Evolutionary conservation across 108 stramenopile genomes (phyloP).

Genomic region (Cylindrotheca closterium): DNA sequence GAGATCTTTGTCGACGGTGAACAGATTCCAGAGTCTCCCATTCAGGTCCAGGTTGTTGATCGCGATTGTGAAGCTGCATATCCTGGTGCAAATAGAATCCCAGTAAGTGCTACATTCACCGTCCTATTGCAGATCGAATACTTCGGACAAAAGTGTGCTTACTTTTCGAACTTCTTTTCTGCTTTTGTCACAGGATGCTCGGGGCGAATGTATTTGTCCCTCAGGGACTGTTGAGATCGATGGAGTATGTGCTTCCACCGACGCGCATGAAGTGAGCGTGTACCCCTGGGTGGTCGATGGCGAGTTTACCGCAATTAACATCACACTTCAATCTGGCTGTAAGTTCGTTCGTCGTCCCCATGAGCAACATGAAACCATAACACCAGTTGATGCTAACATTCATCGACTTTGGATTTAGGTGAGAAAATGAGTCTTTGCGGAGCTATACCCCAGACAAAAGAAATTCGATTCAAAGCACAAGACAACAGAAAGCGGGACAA

Average conservation of each 20-base stretch:
- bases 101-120: background rate
- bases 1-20: slow-evolving; percentile 25
- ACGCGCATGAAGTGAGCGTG: background rate
- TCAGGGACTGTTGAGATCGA: background rate
- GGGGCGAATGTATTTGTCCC: background rate
- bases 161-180: no score
- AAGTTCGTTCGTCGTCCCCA: no score
- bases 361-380: no score
- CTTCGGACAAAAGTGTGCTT: no score
- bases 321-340: no score
- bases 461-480: background rate
- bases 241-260: background rate
- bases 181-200: background rate
- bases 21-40: slow-evolving; percentile 35
- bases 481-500: background rate
- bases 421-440: background rate
- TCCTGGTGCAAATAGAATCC: background rate
- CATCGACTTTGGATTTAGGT: no score
- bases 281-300: background rate
- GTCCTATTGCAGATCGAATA: no score
- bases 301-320: background rate
- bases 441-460: background rate
- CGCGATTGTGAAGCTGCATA: background rate
- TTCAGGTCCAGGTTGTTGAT: slow-evolving; percentile 22
- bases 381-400: no score